These are phyloP conservation scores for Gnomoniopsis sp. DNA, from an alignment of 2,329 filamentous ascomycete species.

Conservation along the genomic window DNA sequence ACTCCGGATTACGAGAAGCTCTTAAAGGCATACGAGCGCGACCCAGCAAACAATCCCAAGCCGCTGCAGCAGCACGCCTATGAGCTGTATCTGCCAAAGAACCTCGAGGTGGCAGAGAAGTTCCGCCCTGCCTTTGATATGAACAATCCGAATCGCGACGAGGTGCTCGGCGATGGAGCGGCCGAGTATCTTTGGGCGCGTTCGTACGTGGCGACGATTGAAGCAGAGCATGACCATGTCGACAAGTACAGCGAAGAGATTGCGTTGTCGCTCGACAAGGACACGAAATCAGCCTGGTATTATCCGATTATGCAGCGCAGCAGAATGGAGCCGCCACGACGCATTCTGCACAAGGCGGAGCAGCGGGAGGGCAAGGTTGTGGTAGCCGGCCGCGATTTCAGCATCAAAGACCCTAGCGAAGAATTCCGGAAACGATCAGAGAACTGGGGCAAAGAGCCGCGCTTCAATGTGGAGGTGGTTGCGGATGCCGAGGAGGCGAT, in stretches of 20 bases:
- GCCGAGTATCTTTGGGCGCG: constrained; percentile 57
- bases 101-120: constrained; percentile 41
- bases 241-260: constrained; percentile 64
- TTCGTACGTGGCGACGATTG: constrained; percentile 61
- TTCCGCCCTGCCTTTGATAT: constrained; percentile 62
- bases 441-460: constrained; percentile 50
- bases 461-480: constrained; percentile 41
- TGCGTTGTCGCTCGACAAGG: constrained; percentile 44
- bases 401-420: constrained; percentile 53
- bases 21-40: constrained; percentile 51
- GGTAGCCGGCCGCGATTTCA: constrained; percentile 54
- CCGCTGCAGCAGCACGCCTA: constrained; percentile 61
- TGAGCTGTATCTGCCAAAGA: constrained; percentile 61
- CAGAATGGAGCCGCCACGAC: constrained; percentile 59
- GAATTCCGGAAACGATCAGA: constrained; percentile 50
- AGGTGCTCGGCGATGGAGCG: constrained; percentile 51
- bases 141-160: constrained; percentile 51
- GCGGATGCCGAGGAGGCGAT: constrained; percentile 28
- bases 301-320: constrained; percentile 66
- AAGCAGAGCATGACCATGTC: constrained; percentile 52
- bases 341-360: constrained; percentile 57
- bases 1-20: constrained; percentile 51
- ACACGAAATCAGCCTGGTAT: constrained; percentile 59
- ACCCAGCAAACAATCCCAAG: constrained; percentile 53
- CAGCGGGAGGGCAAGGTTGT: constrained; percentile 48